Evolutionary conservation across 345 rosid genomes (phyloP).

Genomic region (Camelina sativa): DNA sequence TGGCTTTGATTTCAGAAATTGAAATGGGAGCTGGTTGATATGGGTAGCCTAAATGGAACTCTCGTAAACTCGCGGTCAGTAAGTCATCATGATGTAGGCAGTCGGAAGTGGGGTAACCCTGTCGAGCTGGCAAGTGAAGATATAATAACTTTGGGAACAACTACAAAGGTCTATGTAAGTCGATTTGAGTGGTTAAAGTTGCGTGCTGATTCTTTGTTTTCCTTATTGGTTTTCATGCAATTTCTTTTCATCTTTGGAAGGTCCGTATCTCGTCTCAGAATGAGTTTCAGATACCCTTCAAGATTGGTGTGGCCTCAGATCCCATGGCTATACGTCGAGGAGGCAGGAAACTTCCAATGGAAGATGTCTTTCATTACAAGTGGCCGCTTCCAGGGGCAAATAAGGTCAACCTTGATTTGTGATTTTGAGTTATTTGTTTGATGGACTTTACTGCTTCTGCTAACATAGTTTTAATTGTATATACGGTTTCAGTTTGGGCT

Average conservation of each 20-base stretch:
- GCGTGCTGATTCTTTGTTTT: constrained; percentile 15
- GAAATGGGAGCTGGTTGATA: constrained; percentile 95
- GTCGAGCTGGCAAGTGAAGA: constrained; percentile 81
- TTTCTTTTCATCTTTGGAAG: constrained; percentile 50
- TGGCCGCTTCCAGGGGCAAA: constrained; percentile 92
- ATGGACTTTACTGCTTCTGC: constrained; percentile 32
- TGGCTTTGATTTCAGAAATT: constrained; percentile 63
- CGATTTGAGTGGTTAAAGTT: constrained; percentile 23
- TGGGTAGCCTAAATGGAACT: constrained; percentile 99
- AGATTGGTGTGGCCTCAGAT: constrained; percentile 89
- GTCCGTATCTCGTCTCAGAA: constrained; percentile 66
- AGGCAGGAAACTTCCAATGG: constrained; percentile 93
- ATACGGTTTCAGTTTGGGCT: constrained; percentile 76
- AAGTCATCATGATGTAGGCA: constrained; percentile 67
- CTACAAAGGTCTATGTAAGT: constrained; percentile 77
- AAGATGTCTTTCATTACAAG: constrained; percentile 85
- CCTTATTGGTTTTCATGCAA: constrained; percentile 22
- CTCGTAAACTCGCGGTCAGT: constrained; percentile 73
- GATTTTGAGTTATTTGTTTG: constrained; percentile 27
- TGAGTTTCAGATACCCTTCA: constrained; percentile 64
- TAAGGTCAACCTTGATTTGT: constrained; percentile 61
- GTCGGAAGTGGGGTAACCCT: constrained; percentile 81
- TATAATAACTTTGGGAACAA: constrained; percentile 83
- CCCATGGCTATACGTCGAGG: constrained; percentile 97
- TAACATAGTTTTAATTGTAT: constrained; percentile 16